Conservation (phyloP, 371 early-diverging fungal species). For the Lichtheimia hyalospora region DNA sequence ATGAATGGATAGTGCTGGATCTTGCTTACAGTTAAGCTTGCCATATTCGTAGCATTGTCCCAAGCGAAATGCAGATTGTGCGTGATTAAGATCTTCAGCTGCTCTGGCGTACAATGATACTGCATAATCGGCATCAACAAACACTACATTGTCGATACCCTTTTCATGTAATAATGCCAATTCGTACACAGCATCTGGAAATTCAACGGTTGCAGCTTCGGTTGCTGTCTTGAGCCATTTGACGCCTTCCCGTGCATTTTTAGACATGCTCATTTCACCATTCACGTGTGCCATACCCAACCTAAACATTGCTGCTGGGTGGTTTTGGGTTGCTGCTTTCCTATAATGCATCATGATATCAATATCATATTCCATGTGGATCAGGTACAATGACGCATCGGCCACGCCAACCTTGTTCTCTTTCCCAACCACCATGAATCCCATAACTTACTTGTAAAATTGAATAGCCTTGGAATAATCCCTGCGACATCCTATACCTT, state of each 20-base stretch:
- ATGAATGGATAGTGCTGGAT: constrained; percentile 68
- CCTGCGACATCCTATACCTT: constrained; percentile 62
- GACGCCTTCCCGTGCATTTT: constrained; percentile 72
- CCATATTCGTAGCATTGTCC: constrained; percentile 84
- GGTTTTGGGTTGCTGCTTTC: constrained; percentile 68
- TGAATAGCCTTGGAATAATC: constrained; percentile 64
- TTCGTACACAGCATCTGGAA: constrained; percentile 79
- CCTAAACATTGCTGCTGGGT: constrained; percentile 74
- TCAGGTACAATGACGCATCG: not conserved
- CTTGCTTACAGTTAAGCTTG: constrained; percentile 61
- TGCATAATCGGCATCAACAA: constrained; percentile 75
- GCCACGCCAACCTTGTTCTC: not conserved
- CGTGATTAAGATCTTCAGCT: constrained; percentile 68
- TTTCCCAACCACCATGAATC: too few relatives aligned
- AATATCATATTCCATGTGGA: not conserved
- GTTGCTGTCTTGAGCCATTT: constrained; percentile 77
- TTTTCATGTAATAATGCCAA: constrained; percentile 67
- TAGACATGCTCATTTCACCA: constrained; percentile 65
- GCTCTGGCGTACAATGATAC: constrained; percentile 73
- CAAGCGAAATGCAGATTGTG: constrained; percentile 72
- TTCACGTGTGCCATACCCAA: constrained; percentile 67
- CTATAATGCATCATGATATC: constrained; percentile 24
- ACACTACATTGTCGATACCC: constrained; percentile 68
- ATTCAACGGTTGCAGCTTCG: constrained; percentile 68
- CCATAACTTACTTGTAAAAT: constrained; percentile 58